These are phyloP conservation scores for Hanseniaspora opuntiae DNA, from an alignment of 805 yeast genomes.

Conservation along the genomic window DNA sequence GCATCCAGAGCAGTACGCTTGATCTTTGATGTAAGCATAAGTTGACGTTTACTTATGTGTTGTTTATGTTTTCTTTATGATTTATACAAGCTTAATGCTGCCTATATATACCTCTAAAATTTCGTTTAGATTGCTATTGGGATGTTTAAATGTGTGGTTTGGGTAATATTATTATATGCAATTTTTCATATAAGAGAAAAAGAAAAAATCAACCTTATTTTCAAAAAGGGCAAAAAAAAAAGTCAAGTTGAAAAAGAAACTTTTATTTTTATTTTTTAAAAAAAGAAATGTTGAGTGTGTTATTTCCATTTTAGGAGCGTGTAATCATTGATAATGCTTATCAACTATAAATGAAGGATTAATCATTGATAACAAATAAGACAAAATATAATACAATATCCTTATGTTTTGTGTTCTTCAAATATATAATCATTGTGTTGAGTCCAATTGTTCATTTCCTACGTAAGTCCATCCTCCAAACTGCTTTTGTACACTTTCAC, in stretches of 20 bases:
- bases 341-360: no score
- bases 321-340: background rate
- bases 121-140: background rate
- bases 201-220: background rate
- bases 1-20: constrained; percentile 11
- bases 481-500: constrained; percentile 92
- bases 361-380: background rate
- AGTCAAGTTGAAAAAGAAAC: background rate
- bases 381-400: background rate
- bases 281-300: background rate
- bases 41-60: background rate
- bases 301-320: background rate
- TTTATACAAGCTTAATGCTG: no score
- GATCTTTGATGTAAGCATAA: constrained; percentile 4
- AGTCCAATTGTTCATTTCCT: constrained; percentile 42
- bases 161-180: background rate
- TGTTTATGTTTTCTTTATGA: background rate
- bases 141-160: background rate
- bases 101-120: background rate
- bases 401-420: no score
- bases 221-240: background rate
- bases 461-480: constrained; percentile 98
- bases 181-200: background rate
- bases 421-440: constrained; percentile 10
- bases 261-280: background rate